Evolutionary conservation across 768 basidiomycete species (phyloP).

Genomic region (Boletus subparvulus): DNA sequence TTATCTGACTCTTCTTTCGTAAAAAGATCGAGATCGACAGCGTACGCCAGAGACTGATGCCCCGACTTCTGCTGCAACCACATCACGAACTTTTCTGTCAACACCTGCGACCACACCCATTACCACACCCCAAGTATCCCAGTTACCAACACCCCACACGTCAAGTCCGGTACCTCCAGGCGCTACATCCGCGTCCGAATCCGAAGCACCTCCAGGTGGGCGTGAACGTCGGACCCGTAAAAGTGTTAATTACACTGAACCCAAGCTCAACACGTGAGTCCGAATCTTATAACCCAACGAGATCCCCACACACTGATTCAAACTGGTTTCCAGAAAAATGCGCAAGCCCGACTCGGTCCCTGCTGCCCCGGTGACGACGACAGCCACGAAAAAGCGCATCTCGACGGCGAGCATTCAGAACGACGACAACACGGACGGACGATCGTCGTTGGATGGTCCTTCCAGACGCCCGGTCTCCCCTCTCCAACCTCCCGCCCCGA

Average conservation of each 20-base stretch:
- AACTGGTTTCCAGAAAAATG: slow-evolving; percentile 64
- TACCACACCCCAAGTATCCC: slow-evolving; percentile 33
- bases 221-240: slow-evolving; percentile 63
- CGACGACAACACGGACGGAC: slow-evolving; percentile 41
- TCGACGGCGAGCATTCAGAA: slow-evolving; percentile 34
- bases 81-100: slow-evolving; percentile 41
- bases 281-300: neutral
- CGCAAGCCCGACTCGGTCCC: slow-evolving; percentile 71
- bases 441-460: slow-evolving; percentile 39
- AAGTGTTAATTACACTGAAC: slow-evolving; percentile 85
- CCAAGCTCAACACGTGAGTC: slow-evolving; percentile 83
- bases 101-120: slow-evolving; percentile 46
- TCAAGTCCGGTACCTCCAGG: slow-evolving; percentile 46
- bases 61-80: slow-evolving; percentile 37
- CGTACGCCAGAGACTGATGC: slow-evolving; percentile 37
- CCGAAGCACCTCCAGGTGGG: slow-evolving; percentile 32
- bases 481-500: slow-evolving; percentile 33
- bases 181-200: slow-evolving; percentile 34
- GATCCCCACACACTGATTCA: slow-evolving; percentile 7
- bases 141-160: slow-evolving; percentile 50
- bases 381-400: slow-evolving; percentile 44
- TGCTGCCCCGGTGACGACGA: slow-evolving; percentile 31
- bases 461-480: slow-evolving; percentile 34
- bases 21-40: slow-evolving; percentile 38
- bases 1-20: slow-evolving; percentile 17